Base-by-base conservation (phyloP, 257 asterid species). In the Haberlea rhodopensis region DNA sequence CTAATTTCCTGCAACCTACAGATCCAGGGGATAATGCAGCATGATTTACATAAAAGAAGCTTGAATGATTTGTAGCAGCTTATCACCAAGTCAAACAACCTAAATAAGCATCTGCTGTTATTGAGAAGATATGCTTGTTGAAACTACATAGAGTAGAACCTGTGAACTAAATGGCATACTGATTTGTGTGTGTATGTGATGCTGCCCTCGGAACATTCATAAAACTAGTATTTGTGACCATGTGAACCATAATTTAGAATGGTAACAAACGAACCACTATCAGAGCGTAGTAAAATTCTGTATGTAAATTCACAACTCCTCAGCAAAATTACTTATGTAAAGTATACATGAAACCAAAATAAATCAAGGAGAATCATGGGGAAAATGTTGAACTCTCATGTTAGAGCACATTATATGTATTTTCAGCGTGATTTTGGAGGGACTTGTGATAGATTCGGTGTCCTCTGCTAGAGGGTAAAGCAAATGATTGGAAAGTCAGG, bases 1-100 rank as follows among this genome's bases (percentile, higher is more conserved):
- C 76, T 55, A 80, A 61, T 75, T 79, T 75, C 69, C 66, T 56
- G 75, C 64, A 49, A 69, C 82, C 91, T 87, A 82, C 71, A 79
- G 28, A 78, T 60, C 49, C 60, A 78, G 34, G 34, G 64, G 56
- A 56, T 68, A 63, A 5, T 32, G 63, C 19, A 73, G 56, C 67
- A 27, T 63, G 45, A 34, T 64, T 58, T 71, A 40, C 67, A n/a
- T 27, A 70, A 66, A 32, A 48, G 31, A 68, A 23, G 65, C 66
- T 53, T 59, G 46, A 58, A n/a, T n/a, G n/a, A 25, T 56, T 48
- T 23, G 16, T 68, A 67, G 71, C 60, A 72, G 48, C 58, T 75
- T 10, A 54, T 25, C 53, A 52, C 49, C 46, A 56, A 69, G 64
- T 57, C 55, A 56, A 53, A 52, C 64, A 40, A 59, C 55, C 29